Base-by-base conservation (phyloP, 106 monocot species). In the Iris macrosiphon region DNA sequence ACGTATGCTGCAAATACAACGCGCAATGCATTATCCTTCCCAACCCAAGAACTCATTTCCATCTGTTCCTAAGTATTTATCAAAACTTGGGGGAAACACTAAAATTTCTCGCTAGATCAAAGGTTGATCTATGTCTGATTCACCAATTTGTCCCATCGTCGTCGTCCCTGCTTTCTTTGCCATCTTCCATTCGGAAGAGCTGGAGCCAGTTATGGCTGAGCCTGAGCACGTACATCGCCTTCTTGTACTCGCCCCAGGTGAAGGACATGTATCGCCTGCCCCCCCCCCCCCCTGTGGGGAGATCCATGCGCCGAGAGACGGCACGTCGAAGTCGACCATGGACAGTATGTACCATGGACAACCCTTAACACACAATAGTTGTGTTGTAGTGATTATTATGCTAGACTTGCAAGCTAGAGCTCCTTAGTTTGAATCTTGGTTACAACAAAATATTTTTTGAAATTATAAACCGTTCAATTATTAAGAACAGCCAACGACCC, bases 241-340 rank as follows among this genome's bases (percentile, higher is more conserved):
- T 86, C 82, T 92, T 92, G 82, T 82, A 92, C 69, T 92, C 91
- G 0, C 59, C 81, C 91, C 91, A 92, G 14, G 86, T 82, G 60
- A 78, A 92, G 10, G 91, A 33, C 38, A 54, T 75, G 67, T 86
- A 92, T 1, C 40, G 57, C 30, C 69, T 28, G 0, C 78, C 78
- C 7, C 62, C n/a, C 3, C 22, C 59, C 5, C 52, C 28, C 12
- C 72, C 61, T n/a, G n/a, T n/a, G n/a, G 25, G 82, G 75, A 50
- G 19, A 92, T 79, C 7, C 40, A 3, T 8, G 75, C 55, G 4
- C 76, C 53, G 14, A 71, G 82, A 3, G 85, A 52, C 15, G 91
- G 85, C 0, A 70, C 75, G 0, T 60, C 78, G 21, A 92, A 92
- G 73, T 67, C 85, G 23, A 85, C 57, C 15, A 60, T 59, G 9